phyloP scores from a whole-genome alignment of 2,329 filamentous ascomycete species.

The Chrysoporthe cubensis region DNA sequence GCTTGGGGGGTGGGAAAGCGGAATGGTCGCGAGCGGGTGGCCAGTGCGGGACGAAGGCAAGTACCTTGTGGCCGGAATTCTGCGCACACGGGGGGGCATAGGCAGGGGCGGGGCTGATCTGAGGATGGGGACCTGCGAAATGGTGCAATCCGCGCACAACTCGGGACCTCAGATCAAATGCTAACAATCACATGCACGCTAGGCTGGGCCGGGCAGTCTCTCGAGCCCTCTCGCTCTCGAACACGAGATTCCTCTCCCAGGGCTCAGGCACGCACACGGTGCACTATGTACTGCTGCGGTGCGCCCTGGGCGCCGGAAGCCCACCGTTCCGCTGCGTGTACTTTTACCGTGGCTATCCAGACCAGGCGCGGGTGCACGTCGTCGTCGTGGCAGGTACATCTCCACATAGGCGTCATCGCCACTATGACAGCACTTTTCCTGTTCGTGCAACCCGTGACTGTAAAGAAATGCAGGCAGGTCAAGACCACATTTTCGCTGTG shows the following conservation, averaged over 20 bases:
- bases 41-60: constrained; percentile 10
- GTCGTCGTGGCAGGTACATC: not conserved
- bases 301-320: not conserved
- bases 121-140: not conserved
- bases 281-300: not conserved
- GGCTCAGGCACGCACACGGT: not conserved
- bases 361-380: not conserved
- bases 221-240: not conserved
- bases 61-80: constrained; percentile 1
- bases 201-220: constrained; percentile 5
- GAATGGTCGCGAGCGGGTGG: constrained; percentile 25
- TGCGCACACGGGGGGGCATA: not conserved
- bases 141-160: not conserved
- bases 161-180: not conserved
- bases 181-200: constrained; percentile 3
- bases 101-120: constrained; percentile 4
- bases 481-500: not conserved
- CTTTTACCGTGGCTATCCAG: not conserved
- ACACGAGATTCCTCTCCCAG: constrained; percentile 2
- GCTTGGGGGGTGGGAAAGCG: constrained; percentile 21
- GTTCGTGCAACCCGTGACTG: not conserved
- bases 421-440: not conserved
- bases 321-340: not conserved
- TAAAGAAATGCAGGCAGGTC: not conserved
- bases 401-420: not conserved